Percentiles rank a stretch among this genome's conserved stretches.
phyloP scores from a whole-genome alignment of 2,329 filamentous ascomycete species.

The Ophiosphaerella herpotricha region DNA sequence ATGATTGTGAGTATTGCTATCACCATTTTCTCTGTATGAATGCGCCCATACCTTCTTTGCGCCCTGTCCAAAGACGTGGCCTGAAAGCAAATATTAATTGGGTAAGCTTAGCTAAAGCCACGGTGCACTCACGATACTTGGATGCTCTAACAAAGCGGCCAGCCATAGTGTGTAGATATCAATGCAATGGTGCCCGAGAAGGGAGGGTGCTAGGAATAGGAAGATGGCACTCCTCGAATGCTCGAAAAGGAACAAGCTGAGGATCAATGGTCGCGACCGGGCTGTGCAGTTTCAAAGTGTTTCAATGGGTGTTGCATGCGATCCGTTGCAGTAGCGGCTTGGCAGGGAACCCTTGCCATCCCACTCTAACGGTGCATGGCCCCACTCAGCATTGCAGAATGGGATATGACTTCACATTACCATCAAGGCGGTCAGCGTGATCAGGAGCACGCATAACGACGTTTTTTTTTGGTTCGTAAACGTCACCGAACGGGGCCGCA shows the following conservation, averaged over 20 bases:
- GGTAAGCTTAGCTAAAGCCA: constrained; percentile 30
- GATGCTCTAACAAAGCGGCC: constrained; percentile 74
- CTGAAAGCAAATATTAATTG: constrained; percentile 54
- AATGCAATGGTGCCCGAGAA: background rate
- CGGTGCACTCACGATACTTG: constrained; percentile 65
- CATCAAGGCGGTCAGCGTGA: no score
- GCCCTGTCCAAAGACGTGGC: constrained; percentile 96
- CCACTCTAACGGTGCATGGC: no score
- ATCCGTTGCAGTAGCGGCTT: constrained; percentile 4
- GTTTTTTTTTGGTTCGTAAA: no score
- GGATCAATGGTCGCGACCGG: background rate
- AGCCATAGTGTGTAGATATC: constrained; percentile 56
- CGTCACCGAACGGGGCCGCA: no score
- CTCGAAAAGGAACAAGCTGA: constrained; percentile 8
- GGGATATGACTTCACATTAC: no score
- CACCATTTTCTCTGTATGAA: background rate
- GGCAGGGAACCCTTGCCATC: background rate
- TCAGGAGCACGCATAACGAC: no score
- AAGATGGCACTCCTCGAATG: constrained; percentile 4
- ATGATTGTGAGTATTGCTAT: constrained; percentile 13
- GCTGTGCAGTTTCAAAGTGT: constrained; percentile 14
- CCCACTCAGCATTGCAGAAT: no score
- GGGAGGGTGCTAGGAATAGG: background rate
- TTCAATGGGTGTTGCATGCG: constrained; percentile 11
- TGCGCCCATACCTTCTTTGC: constrained; percentile 72